A percentile compares a stretch with the other conserved stretches of the same genome.
phyloP scores from a whole-genome alignment of 257 asterid species.

The Solanum corneliomulleri region DNA sequence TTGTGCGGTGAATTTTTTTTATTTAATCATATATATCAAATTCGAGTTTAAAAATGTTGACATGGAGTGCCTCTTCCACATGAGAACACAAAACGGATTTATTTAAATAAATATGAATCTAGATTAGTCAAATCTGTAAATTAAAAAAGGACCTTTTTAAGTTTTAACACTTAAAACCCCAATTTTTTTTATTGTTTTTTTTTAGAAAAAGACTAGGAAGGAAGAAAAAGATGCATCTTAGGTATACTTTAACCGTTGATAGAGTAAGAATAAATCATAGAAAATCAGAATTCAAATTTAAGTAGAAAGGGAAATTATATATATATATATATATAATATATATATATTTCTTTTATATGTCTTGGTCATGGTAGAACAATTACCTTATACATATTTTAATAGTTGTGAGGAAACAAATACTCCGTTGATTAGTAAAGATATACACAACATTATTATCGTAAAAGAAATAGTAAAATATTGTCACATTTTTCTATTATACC shows the following conservation, averaged over 20 bases:
- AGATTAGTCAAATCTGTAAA: fast-evolving
- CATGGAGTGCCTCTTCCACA: not conserved
- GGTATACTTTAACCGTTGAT: no score
- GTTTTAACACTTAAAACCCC: no score
- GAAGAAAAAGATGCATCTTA: no score
- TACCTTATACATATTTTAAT: not conserved
- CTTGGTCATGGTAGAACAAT: not conserved
- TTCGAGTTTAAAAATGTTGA: not conserved
- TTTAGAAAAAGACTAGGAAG: no score
- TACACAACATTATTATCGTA: not conserved
- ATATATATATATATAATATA: no score
- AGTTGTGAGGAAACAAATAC: not conserved
- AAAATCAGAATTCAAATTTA: no score
- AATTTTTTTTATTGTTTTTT: no score
- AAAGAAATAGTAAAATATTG: not conserved
- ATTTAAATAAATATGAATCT: no score
- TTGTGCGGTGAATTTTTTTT: not conserved
- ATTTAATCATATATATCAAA: no score
- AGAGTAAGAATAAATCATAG: not conserved
- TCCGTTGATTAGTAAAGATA: not conserved
- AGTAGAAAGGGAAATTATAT: not conserved
- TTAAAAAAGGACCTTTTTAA: no score
- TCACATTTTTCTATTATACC: not conserved
- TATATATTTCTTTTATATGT: no score
- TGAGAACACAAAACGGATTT: no score